Conservation (phyloP, 2,329 filamentous ascomycete species). For the Pochonia chlamydosporia region DNA sequence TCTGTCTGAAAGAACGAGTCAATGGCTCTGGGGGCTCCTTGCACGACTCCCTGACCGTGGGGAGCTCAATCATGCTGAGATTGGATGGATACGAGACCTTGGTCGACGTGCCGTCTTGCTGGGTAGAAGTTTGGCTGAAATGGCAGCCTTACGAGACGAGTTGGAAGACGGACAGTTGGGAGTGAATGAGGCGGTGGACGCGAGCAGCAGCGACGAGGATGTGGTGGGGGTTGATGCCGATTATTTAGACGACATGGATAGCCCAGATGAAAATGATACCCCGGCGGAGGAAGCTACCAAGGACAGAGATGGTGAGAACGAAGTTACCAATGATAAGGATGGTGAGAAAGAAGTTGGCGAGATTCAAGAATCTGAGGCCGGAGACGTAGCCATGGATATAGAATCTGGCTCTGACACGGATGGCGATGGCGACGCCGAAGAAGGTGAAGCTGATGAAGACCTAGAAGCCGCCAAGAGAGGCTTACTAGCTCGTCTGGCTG, state of each 20-base stretch:
- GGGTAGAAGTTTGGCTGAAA: conserved; percentile 47
- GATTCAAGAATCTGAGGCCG: conserved; percentile 11
- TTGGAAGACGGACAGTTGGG: conserved; percentile 35
- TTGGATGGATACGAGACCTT: conserved; percentile 71
- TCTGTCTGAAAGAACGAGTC: conserved; percentile 61
- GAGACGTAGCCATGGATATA: conserved; percentile 38
- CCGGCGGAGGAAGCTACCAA: conserved; percentile 4
- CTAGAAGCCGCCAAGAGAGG: conserved; percentile 43
- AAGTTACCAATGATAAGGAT: conserved; percentile 2
- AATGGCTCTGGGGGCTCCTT: conserved; percentile 82
- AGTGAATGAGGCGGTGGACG: conserved; percentile 40
- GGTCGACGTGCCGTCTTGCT: conserved; percentile 68
- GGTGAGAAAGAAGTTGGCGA: conserved; percentile 4
- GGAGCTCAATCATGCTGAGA: conserved; percentile 67
- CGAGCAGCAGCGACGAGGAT: conserved; percentile 34
- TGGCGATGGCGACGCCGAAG: conserved; percentile 26
- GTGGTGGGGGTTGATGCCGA: conserved; percentile 25
- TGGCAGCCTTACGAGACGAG: conserved; percentile 40
- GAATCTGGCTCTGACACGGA: conserved; percentile 20
- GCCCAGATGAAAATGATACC: conserved; percentile 5
- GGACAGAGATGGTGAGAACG: conserved; percentile 8
- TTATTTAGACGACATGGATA: conserved; percentile 21
- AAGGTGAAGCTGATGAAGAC: conserved; percentile 26
- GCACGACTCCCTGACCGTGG: conserved; percentile 69
- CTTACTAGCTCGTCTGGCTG: conserved; percentile 40